A percentile compares a stretch with the other conserved stretches of the same genome.
These are phyloP conservation scores for Astragalus membranaceus DNA, from an alignment of 306 rosid species.

Conservation along the genomic window DNA sequence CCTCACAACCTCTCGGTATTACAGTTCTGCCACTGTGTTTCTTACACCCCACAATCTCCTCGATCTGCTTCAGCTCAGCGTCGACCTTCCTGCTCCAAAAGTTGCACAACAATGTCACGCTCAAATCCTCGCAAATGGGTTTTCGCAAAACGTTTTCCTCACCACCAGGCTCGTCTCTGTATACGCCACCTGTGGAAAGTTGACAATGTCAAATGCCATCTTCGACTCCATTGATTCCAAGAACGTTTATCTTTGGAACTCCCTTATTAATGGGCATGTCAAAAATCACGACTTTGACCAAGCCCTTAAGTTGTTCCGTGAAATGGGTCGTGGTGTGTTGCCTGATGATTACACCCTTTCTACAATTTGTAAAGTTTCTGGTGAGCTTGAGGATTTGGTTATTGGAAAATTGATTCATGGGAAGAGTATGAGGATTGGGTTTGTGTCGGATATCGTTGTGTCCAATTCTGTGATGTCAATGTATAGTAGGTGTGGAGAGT, in stretches of 20 bases:
- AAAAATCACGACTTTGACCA: conserved; percentile 27
- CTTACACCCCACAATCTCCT: conserved; percentile 26
- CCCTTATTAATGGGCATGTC: conserved; percentile 50
- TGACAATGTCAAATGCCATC: conserved; percentile 32
- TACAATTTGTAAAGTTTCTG: conserved; percentile 51
- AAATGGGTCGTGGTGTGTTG: conserved; percentile 34
- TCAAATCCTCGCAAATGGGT: conserved; percentile 53
- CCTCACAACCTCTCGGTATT: conserved; percentile 31
- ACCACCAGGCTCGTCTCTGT: conserved; percentile 64
- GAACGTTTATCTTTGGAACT: conserved; percentile 58
- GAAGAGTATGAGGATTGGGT: conserved; percentile 48
- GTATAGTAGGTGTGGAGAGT: conserved; percentile 51
- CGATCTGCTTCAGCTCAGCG: conserved; percentile 38
- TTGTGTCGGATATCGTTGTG: conserved; percentile 48
- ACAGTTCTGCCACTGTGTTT: conserved; percentile 34
- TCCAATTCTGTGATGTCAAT: conserved; percentile 60
- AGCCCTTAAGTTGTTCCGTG: conserved; percentile 41
- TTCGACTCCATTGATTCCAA: conserved; percentile 37
- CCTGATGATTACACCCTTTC: conserved; percentile 76
- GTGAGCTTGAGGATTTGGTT: conserved; percentile 41
- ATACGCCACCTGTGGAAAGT: conserved; percentile 38
- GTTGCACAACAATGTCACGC: conserved; percentile 53
- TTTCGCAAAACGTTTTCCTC: conserved; percentile 50
- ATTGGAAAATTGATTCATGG: conserved; percentile 59
- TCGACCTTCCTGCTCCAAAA: conserved; percentile 34